These are phyloP conservation scores for Boletus rubroflammeus DNA, from an alignment of 768 basidiomycete species.

Conservation along the genomic window DNA sequence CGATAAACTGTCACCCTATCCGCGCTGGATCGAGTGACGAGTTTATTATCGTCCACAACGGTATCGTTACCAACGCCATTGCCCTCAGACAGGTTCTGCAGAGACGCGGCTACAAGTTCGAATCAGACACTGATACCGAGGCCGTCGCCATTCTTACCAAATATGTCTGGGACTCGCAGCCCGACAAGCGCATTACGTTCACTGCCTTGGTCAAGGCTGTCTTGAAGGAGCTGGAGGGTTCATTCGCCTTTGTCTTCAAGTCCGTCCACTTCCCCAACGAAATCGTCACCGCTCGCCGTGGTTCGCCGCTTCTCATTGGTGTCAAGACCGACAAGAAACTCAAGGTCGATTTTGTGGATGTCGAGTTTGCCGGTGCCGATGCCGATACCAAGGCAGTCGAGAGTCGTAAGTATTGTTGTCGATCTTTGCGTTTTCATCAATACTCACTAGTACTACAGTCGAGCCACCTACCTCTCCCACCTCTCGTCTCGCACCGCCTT, in stretches of 20 bases:
- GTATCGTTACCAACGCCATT: constrained; percentile 92
- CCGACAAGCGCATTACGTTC: constrained; percentile 81
- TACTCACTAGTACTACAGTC: constrained; percentile 25
- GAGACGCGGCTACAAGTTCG: constrained; percentile 92
- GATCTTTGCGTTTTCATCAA: not conserved
- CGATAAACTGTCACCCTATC: constrained; percentile 92
- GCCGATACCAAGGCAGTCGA: constrained; percentile 44
- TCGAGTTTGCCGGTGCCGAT: constrained; percentile 84
- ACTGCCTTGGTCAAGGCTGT: constrained; percentile 93
- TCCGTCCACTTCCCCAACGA: constrained; percentile 94
- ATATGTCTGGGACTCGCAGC: constrained; percentile 93
- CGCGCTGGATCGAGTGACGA: constrained; percentile 76
- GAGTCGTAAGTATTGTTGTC: constrained; percentile 34
- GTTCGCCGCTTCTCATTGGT: constrained; percentile 93
- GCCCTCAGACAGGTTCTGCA: constrained; percentile 91
- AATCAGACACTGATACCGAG: constrained; percentile 97
- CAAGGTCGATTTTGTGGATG: constrained; percentile 99
- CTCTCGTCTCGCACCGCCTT: constrained; percentile 59
- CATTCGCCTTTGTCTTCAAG: constrained; percentile 99
- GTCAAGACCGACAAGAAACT: constrained; percentile 99
- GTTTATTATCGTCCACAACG: constrained; percentile 96
- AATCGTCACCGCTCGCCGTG: constrained; percentile 92
- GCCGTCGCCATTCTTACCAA: constrained; percentile 94
- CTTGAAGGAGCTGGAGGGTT: constrained; percentile 96
- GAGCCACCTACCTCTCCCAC: constrained; percentile 52